Evolutionary conservation across 768 basidiomycete species (phyloP).

Genomic region (Phanerochaete carnosa): DNA sequence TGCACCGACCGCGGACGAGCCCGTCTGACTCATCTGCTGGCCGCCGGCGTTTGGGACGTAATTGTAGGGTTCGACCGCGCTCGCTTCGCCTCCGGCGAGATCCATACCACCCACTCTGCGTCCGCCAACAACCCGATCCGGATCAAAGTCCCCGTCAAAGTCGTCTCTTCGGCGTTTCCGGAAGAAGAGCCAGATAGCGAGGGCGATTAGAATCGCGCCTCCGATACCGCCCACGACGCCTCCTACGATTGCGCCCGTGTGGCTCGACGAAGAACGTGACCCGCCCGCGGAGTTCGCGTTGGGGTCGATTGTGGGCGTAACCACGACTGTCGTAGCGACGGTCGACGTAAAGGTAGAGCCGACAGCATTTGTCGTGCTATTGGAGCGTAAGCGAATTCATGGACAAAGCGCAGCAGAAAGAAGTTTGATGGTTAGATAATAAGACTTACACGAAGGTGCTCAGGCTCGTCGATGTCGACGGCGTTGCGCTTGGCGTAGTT

Average conservation of each 20-base stretch:
- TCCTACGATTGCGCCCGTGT: conserved; percentile 29
- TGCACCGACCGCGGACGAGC: conserved; percentile 21
- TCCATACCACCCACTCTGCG: conserved; percentile 19
- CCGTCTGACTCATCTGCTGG: conserved; percentile 26
- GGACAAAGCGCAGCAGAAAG: background rate
- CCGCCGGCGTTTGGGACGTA: conserved; percentile 11
- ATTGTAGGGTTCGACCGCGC: conserved; percentile 18
- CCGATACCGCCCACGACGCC: conserved; percentile 29
- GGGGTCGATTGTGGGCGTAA: conserved; percentile 13
- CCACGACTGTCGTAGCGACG: conserved; percentile 8
- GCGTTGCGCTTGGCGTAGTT: background rate
- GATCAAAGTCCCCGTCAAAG: conserved; percentile 50
- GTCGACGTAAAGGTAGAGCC: conserved; percentile 18
- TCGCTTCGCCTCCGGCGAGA: conserved; percentile 14
- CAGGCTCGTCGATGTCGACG: background rate
- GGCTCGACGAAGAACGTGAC: conserved; percentile 12
- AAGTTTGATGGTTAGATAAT: background rate
- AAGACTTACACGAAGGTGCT: conserved; percentile 17
- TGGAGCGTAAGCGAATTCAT: background rate
- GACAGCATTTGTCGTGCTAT: conserved; percentile 18
- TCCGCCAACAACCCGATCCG: conserved; percentile 37
- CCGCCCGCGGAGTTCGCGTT: conserved; percentile 5
- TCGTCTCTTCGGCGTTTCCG: conserved; percentile 31
- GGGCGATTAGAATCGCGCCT: conserved; percentile 21
- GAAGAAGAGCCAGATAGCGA: conserved; percentile 23